These are phyloP conservation scores for Colletotrichum sp. DNA, from an alignment of 2,329 filamentous ascomycete genomes.

Conservation along the genomic window DNA sequence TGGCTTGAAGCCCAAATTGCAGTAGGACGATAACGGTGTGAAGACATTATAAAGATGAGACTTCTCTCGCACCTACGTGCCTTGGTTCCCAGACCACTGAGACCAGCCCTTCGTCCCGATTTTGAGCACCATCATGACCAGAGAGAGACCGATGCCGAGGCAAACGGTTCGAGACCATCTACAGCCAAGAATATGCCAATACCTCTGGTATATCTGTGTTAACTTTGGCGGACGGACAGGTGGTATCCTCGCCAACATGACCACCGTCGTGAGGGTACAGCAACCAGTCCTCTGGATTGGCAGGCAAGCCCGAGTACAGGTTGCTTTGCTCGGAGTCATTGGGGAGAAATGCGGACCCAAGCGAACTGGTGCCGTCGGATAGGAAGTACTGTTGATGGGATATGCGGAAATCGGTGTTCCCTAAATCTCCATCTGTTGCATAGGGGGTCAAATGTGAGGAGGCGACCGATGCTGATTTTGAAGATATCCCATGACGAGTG, in stretches of 20 bases:
- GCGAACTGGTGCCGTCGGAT: not conserved
- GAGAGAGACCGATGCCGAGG: not conserved
- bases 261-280: not conserved
- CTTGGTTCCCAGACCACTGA: not conserved
- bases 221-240: not conserved
- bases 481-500: not conserved
- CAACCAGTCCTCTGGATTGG: not conserved
- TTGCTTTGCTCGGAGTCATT: not conserved
- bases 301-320: not conserved
- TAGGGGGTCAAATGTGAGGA: not conserved
- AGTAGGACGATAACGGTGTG: accelerated
- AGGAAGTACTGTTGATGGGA: not conserved
- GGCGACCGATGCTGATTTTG: not conserved
- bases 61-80: accelerated
- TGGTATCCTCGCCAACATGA: not conserved
- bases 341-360: not conserved
- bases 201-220: not conserved
- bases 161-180: not conserved
- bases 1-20: not conserved
- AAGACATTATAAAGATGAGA: accelerated
- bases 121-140: not conserved
- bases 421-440: not conserved
- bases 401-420: not conserved
- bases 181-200: not conserved
- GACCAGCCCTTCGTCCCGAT: not conserved